Evolutionary conservation across 140 eudicot genomes (phyloP).

Genomic region (Anethum foeniculum): DNA sequence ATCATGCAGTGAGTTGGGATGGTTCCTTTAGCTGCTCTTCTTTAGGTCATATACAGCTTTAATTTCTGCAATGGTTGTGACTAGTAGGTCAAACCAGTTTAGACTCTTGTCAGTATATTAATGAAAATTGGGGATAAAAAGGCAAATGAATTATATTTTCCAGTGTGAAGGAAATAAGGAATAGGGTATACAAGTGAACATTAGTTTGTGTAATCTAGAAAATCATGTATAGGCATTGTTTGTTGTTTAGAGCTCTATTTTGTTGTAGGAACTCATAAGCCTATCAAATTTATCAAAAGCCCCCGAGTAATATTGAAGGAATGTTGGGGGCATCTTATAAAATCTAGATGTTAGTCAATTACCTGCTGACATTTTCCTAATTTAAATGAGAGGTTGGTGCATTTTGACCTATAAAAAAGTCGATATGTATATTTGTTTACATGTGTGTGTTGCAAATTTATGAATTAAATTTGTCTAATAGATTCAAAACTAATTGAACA

Average conservation of each 20-base stretch:
- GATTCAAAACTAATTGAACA: no score
- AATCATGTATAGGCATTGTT: slow-evolving; percentile 6
- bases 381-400: no score
- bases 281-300: background rate
- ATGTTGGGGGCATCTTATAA: background rate
- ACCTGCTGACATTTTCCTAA: background rate
- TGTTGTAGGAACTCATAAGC: slow-evolving; percentile 1
- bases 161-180: slow-evolving; percentile 10
- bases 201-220: slow-evolving; percentile 11
- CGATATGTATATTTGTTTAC: no score
- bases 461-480: no score
- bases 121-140: background rate
- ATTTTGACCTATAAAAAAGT: no score
- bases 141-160: background rate
- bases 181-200: slow-evolving; percentile 7
- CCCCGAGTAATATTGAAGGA: background rate
- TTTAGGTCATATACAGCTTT: background rate
- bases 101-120: no score
- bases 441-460: no score
- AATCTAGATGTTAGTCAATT: background rate
- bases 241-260: background rate
- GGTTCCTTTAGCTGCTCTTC: background rate
- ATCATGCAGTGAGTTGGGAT: slow-evolving; percentile 46
- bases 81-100: background rate
- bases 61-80: slow-evolving; percentile 8